Percentiles rank a stretch among this genome's conserved stretches.
phyloP scores from a whole-genome alignment of 495 filamentous ascomycete species.

The Podospora appendiculata region DNA sequence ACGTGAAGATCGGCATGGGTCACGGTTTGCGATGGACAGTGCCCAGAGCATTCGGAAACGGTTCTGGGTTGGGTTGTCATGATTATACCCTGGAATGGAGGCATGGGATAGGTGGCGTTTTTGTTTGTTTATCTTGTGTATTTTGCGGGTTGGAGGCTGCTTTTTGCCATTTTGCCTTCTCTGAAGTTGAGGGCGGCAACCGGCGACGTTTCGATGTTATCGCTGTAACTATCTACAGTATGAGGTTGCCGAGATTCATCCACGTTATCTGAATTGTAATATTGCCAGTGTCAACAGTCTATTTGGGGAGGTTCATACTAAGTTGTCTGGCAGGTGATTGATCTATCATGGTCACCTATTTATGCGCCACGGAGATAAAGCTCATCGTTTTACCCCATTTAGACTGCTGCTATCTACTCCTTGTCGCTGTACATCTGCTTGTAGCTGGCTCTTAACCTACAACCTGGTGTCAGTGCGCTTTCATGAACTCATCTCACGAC shows the following conservation, averaged over 20 bases:
- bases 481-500: background rate
- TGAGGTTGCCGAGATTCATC: too few species aligned
- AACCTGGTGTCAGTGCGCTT: too few species aligned
- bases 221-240: too few species aligned
- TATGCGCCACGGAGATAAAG: background rate
- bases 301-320: too few species aligned
- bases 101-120: background rate
- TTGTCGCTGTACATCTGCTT: conserved; percentile 38
- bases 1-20: conserved; percentile 1
- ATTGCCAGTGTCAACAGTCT: too few species aligned
- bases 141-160: too few species aligned
- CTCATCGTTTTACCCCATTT: background rate
- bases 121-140: background rate
- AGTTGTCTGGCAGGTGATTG: too few species aligned
- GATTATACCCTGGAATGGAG: background rate
- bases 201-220: too few species aligned
- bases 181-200: too few species aligned
- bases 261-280: too few species aligned
- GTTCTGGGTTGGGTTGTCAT: conserved; percentile 20
- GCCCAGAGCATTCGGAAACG: conserved; percentile 11
- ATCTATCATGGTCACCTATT: background rate
- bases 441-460: conserved; percentile 68
- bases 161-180: too few species aligned
- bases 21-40: conserved; percentile 3
- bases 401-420: conserved; percentile 7